Base-by-base conservation (phyloP, 1,139 yeast species). In the Candida tropicalis region DNA sequence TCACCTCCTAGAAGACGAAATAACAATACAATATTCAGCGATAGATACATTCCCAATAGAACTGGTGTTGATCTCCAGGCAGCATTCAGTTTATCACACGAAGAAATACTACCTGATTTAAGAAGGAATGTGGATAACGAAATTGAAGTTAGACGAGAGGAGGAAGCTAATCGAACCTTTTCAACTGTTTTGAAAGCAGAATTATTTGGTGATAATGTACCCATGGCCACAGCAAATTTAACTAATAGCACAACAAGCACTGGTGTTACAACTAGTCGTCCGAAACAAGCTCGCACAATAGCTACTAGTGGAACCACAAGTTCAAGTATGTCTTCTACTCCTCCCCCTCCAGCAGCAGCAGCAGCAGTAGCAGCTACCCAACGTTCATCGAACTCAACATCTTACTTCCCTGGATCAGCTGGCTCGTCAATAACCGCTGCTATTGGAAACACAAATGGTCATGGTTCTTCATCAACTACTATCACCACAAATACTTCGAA, bases 61-160 rank as follows among this genome's bases (percentile, higher is more conserved):
- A 82, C 86, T 2, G 97, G 96, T 0, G 79, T 89, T 31, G 95
- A 90, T 56, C 68, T 91, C 12, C 95, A 89, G 56, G 91, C 97
- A 0, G 97, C 97, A 1, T 82, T 87, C 73, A 74, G 87, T 58
- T 65, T 87, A 54, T 72, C 81, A 39, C 68, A 73, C 55, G 75
- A 77, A 52, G 75, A 75, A 28, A 59, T 68, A 16, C 50, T 67
- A 13, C 75, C 76, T 1, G 70, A 70, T 47, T 56, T 70, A 35
- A 53, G 70, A 35, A 62, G 58, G 35, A 48, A 58, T 34, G 41
- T 49, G 7, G 83, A 81, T 38, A 81, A 79, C 51, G 95, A 85
- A 55, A 68, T 85, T 25, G 93, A 86, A 50, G 66, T 74, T 22
- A 75, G 85, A 47, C 76, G 81, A 56, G 88, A 83, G 56, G 86